Evolutionary conservation across 2,329 filamentous ascomycete species (phyloP), one percentile per base, ranked within the genome.

Genomic region (Graphilbum fragrans): DNA sequence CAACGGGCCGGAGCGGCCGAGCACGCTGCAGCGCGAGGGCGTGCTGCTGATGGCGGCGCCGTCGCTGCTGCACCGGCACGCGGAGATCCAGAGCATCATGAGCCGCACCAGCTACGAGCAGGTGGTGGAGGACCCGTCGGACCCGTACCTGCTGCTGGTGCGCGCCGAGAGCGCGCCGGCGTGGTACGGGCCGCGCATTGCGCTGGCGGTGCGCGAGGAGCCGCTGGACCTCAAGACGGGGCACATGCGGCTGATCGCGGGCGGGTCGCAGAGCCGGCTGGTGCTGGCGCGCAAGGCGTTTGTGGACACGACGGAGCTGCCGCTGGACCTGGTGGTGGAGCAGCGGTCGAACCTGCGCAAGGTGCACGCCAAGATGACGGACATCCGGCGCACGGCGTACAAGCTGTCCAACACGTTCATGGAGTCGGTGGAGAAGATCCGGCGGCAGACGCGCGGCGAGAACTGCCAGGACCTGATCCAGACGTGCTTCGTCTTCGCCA

Each of bases 401-500:
- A 94, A 94, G 60, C 71, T 98, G 35, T 94, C 87, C 39, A 96
- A 95, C 62, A 86, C 87, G 7, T 96, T 98, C 61, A 95, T 98
- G 86, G 90, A 96, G 60, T 95, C 87, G 56, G 92, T 98, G 35
- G 86, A 94, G 57, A 86, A 86, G 47, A 92, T 98, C 49, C 76
- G 87, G 48, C 80, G 79, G 50, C 90, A 98, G 60, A 87, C 87
- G 1, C 72, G 74, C 43, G 85, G 82, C 9, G 74, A 90, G 49
- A 82, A 92, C 49, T 94, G 90, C 57, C 87, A 94, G 53, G 92
- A 98, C 55, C 75, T 98, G 23, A 92, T 98, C 48, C 92, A 98
- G 60, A 94, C 87, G 5, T 98, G 90, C 62, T 98, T 96, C 59
- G 84, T 93, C 33, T 98, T 96, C 54, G 92, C 92, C n/a, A 96